Evolutionary conservation across 768 basidiomycete species (phyloP), one percentile per base, ranked within the genome.

Genomic region (Mycena sanguinolenta): DNA sequence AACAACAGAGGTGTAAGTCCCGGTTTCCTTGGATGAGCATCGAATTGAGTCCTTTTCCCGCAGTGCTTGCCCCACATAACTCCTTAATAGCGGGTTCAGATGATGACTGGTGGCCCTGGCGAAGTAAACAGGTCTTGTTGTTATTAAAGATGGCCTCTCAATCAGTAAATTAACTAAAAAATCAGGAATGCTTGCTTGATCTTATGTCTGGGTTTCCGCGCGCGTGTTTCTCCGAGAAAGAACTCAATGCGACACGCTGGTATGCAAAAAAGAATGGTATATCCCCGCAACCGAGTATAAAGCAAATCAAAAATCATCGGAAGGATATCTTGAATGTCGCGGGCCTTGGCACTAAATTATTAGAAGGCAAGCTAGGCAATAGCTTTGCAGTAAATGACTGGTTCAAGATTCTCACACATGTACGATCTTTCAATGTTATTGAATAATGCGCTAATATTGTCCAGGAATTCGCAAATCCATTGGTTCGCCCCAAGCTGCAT

Each of bases 381-480:
- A 12, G 17, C 28, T 62, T 62, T 25, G 60, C 60, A 12, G 42
- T 60, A 1, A 44, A 44, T 10, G 58, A 60, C 58, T 60, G 39
- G 58, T 42, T 42, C 27, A 60, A 60, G 42, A 60, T 60, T 10
- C 58, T 60, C 27, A 17, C 27, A 4, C 42, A 60, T 21, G 58
- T 60, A 60, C n/a, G 42, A 21, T 17, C 13, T 21, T 23, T 8
- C 1, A 50, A 50, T 3, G 3, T 50, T 6, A 2, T 12, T 21
- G 4, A 25, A n/a, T 25, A 50, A 2, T n/a, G n/a, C 10, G 7
- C 49, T 50, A 4, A 50, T 50, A 21, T 3, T 12, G n/a, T 25
- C n/a, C 10, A 62, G 60, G 60, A 62, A 25, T 62, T 49, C 49
- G 60, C 60, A 23, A 62, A 62, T 39, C 60, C 60, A 0, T 32